These are phyloP conservation scores for Euphorbia peplus DNA, from an alignment of 345 rosid genomes.

Conservation along the genomic window DNA sequence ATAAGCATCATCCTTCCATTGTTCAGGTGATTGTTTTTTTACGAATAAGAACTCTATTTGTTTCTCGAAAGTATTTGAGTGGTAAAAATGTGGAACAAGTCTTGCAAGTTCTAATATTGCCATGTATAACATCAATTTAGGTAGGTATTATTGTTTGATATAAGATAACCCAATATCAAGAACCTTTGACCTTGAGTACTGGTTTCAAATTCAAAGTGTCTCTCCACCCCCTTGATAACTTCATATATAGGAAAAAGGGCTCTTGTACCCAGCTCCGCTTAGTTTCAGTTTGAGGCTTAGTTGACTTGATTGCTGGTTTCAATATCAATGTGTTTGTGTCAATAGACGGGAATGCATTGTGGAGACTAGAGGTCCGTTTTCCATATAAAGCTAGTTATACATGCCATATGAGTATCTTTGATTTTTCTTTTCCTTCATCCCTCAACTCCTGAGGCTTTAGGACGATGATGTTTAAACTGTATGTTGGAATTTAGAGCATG, in stretches of 20 bases:
- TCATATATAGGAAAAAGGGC: too few relatives aligned
- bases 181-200: neutral
- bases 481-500: neutral
- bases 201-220: too few relatives aligned
- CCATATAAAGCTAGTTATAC: conserved; percentile 1
- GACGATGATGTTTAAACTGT: neutral
- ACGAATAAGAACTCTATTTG: neutral
- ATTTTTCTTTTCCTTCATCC: neutral
- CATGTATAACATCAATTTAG: neutral
- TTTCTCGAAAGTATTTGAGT: neutral
- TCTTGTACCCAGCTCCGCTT: neutral
- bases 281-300: neutral
- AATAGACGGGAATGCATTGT: conserved; percentile 17
- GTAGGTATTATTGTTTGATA: neutral
- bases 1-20: neutral
- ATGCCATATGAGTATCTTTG: neutral
- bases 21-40: conserved; percentile 14
- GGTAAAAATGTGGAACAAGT: neutral
- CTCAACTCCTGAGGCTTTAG: neutral
- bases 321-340: neutral
- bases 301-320: neutral
- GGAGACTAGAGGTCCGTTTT: conserved; percentile 10
- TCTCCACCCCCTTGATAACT: too few relatives aligned
- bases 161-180: neutral
- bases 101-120: neutral